A percentile compares a stretch with the other conserved stretches of the same genome.
phyloP scores from a whole-genome alignment of 495 filamentous ascomycete species.

The Neurospora sublineolata region DNA sequence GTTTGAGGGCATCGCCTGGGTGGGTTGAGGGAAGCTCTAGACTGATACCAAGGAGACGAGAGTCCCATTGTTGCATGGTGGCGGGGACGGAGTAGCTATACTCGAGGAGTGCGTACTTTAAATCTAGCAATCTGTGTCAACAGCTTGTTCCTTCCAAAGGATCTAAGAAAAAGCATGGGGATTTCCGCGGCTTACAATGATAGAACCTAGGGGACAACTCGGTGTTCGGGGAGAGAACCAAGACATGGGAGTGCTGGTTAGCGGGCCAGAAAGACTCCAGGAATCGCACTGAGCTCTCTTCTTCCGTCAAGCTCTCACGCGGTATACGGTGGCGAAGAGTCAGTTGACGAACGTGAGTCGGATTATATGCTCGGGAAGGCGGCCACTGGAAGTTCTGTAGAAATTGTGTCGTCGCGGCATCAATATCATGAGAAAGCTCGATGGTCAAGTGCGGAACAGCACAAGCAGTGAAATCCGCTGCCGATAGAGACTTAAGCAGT shows the following conservation, averaged over 20 bases:
- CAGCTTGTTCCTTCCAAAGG: too few relatives aligned
- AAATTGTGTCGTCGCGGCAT: constrained; percentile 47
- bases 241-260: constrained; percentile 51
- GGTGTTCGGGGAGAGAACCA: constrained; percentile 64
- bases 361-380: constrained; percentile 28
- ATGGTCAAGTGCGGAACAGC: constrained; percentile 60
- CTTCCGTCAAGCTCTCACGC: constrained; percentile 37
- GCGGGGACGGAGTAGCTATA: constrained; percentile 55
- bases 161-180: too few relatives aligned
- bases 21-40: constrained; percentile 58
- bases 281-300: constrained; percentile 56
- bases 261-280: constrained; percentile 75
- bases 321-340: constrained; percentile 63
- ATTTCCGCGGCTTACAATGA: constrained; percentile 59
- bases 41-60: constrained; percentile 57
- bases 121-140: too few relatives aligned
- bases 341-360: constrained; percentile 35
- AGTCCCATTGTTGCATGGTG: constrained; percentile 28
- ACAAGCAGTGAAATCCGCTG: constrained; percentile 60
- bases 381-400: constrained; percentile 55
- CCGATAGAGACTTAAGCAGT: constrained; percentile 57
- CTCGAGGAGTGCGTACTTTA: constrained; percentile 60
- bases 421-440: constrained; percentile 60
- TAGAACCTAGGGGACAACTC: constrained; percentile 66
- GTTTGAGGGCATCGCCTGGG: constrained; percentile 37